Evolutionary conservation across 805 yeast genomes (phyloP).

Genomic region (Pichia pseudocactophila): DNA sequence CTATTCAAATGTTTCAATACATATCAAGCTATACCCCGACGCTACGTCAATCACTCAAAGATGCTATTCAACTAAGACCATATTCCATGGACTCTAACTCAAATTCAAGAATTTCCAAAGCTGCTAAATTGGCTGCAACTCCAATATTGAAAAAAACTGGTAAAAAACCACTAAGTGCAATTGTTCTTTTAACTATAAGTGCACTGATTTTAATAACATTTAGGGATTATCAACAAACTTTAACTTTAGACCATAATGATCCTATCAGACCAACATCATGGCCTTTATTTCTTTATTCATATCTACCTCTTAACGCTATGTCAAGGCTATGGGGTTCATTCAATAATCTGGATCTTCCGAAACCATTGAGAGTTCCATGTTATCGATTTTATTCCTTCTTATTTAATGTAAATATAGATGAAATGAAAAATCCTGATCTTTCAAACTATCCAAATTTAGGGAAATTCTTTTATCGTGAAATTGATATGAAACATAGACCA

Average conservation of each 20-base stretch:
- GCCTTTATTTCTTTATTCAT: constrained; percentile 82
- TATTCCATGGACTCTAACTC: not conserved
- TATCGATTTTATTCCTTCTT: constrained; percentile 65
- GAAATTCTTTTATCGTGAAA: constrained; percentile 82
- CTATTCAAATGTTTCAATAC: no score
- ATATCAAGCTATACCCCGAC: not conserved
- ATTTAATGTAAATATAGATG: constrained; percentile 85
- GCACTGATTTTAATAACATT: constrained; percentile 9
- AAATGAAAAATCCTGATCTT: constrained; percentile 78
- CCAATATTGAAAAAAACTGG: not conserved
- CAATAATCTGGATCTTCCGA: constrained; percentile 74
- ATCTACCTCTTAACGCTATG: constrained; percentile 82
- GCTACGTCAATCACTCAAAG: not conserved
- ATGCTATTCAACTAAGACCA: not conserved
- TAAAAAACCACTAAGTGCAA: constrained; percentile 5
- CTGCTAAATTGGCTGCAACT: not conserved
- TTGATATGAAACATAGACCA: constrained; percentile 74
- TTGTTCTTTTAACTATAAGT: constrained; percentile 8
- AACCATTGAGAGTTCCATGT: constrained; percentile 80
- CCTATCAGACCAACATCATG: constrained; percentile 62
- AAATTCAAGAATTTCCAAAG: not conserved
- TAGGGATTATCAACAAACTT: constrained; percentile 15
- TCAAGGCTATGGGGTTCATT: constrained; percentile 94
- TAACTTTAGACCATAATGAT: constrained; percentile 22
- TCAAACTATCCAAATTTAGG: constrained; percentile 68